Base-by-base conservation (phyloP, 2,329 filamentous ascomycete species). In the Penicillium vulpinum region DNA sequence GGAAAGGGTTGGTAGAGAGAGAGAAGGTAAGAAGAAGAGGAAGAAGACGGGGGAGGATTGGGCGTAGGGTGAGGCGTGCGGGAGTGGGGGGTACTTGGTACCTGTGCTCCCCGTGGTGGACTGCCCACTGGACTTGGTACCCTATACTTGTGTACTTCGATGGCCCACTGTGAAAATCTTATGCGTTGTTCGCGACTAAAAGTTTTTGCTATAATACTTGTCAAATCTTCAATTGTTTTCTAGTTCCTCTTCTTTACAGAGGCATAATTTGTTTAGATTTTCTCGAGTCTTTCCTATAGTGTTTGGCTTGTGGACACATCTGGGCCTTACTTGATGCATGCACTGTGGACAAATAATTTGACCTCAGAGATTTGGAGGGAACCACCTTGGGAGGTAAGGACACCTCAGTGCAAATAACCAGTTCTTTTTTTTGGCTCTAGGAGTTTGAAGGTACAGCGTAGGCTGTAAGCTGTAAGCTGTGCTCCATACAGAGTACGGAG, bases 221-320 rank as follows among this genome's bases (percentile, higher is more conserved):
- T n/a, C n/a, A n/a, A n/a, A n/a, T n/a, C 31, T 45, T 44, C 40
- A 26, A 24, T 43, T 45, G 24, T 29, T 45, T 36, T 24, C 31
- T 13, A 28, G 8, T 38, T 36, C 15, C 7, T 44, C 21, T 33
- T 18, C 36, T 18, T 35, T 40, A 36, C 16, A 18, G 26, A 22
- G 38, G 21, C 53, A n/a, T n/a, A n/a, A n/a, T 63, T 62, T 64
- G 61, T 65, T 65, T 65, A 61, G 61, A 65, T 65, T 56, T 58
- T 60, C 57, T 59, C 46, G 47, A 65, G 56, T 64, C 54, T 50
- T 65, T 46, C 58, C 59, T 49, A 44, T 41, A 48, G 28, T 15
- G 38, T 56, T 26, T 28, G 18, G 33, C 13, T n/a, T 46, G 40
- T 61, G 60, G 58, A 62, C 26, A 39, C 28, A 48, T 36, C 31